Percentiles rank a stretch among this genome's conserved stretches.
Conservation (phyloP, 176 grass and related monocot genomes). For the Aegilops longissima region DNA sequence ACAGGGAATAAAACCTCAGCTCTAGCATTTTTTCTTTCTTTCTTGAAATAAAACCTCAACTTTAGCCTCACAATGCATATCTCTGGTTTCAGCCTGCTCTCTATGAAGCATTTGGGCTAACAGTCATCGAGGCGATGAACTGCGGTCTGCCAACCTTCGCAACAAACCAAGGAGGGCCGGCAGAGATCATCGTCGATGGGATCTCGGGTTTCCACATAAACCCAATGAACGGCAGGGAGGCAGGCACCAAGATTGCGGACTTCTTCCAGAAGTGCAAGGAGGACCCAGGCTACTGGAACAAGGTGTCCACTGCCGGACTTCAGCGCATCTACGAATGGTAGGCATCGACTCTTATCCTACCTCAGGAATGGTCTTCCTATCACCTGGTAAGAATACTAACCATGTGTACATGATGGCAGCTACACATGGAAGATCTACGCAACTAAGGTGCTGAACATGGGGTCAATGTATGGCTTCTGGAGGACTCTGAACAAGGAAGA, state of each 20-base stretch:
- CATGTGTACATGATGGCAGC: constrained; percentile 33
- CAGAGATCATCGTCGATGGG: constrained; percentile 90
- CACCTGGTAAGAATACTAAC: neutral
- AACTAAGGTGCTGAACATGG: constrained; percentile 81
- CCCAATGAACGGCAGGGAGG: constrained; percentile 68
- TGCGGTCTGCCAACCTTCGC: constrained; percentile 88
- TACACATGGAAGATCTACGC: constrained; percentile 99
- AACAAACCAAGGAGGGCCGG: constrained; percentile 87
- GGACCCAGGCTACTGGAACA: constrained; percentile 85
- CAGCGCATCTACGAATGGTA: constrained; percentile 96
- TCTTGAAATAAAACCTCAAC: neutral
- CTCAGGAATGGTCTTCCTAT: neutral
- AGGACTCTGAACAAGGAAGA: constrained; percentile 78
- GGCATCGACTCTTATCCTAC: neutral
- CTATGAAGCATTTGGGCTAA: constrained; percentile 95
- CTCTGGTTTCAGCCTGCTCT: constrained; percentile 72
- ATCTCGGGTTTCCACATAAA: constrained; percentile 94
- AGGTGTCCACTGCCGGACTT: constrained; percentile 78
- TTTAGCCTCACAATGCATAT: neutral
- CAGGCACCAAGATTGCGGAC: constrained; percentile 76
- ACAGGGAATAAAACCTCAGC: neutral
- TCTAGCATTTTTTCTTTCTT: neutral
- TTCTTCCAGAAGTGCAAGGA: constrained; percentile 91
- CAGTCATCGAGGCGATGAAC: constrained; percentile 98
- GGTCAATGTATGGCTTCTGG: constrained; percentile 84